Evolutionary conservation across 805 yeast species (phyloP).

Genomic region (Lachancea meyersii): DNA sequence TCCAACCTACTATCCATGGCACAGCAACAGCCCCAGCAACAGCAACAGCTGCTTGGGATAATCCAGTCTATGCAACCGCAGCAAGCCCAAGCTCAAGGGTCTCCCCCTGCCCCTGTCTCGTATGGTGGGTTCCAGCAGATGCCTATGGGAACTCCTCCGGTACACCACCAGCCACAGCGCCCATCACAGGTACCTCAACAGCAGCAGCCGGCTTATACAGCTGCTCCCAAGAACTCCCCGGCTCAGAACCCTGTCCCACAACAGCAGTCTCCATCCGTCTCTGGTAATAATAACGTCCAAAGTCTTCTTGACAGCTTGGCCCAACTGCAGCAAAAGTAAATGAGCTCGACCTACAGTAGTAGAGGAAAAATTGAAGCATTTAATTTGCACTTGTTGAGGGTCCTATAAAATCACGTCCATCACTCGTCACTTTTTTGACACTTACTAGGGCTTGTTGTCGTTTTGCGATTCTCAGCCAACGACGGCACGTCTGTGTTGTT

Average conservation of each 20-base stretch:
- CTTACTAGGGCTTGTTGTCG: not conserved
- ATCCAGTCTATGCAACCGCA: slow-evolving; percentile 31
- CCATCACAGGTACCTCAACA: slow-evolving; percentile 24
- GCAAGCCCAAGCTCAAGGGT: slow-evolving; percentile 1
- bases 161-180: slow-evolving; percentile 13
- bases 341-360: not conserved
- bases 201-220: slow-evolving; percentile 17
- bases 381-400: no score
- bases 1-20: slow-evolving; percentile 29
- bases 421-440: not conserved
- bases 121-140: slow-evolving; percentile 6
- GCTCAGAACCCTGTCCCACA: slow-evolving; percentile 10
- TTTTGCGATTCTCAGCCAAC: not conserved
- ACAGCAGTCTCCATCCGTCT: slow-evolving; percentile 15
- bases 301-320: slow-evolving; percentile 36
- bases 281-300: slow-evolving; percentile 33
- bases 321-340: slow-evolving; percentile 30
- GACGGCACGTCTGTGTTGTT: not conserved
- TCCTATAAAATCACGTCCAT: not conserved
- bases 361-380: not conserved
- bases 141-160: not conserved
- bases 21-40: slow-evolving; percentile 31
- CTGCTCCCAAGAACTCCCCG: slow-evolving; percentile 15
- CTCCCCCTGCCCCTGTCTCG: slow-evolving; percentile 5
- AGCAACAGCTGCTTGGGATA: slow-evolving; percentile 27